A percentile compares a stretch with the other conserved stretches of the same genome.
phyloP scores from a whole-genome alignment of 345 rosid genomes.

The Eutrema heterophyllum region DNA sequence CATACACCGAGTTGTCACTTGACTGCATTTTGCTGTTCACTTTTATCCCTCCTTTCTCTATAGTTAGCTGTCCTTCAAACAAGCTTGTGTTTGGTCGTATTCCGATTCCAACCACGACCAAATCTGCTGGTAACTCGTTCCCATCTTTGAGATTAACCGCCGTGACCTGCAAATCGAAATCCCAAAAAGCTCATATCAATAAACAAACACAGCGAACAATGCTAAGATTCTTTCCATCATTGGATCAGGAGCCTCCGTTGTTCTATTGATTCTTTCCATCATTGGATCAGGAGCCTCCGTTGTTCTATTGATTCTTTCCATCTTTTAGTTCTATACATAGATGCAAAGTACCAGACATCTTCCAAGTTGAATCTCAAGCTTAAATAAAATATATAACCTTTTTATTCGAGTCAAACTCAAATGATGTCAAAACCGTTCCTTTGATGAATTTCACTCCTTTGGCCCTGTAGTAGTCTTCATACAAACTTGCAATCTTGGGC shows the following conservation, averaged over 20 bases:
- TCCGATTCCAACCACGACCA: slow-evolving; percentile 93
- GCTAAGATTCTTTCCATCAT: neutral
- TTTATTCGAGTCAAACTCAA: slow-evolving; percentile 58
- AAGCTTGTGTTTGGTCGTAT: slow-evolving; percentile 93
- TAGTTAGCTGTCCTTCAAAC: slow-evolving; percentile 79
- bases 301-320: neutral
- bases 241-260: slow-evolving; percentile 3
- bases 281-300: neutral
- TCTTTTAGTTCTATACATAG: neutral
- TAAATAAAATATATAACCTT: slow-evolving; percentile 38
- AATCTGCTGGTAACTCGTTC: slow-evolving; percentile 56
- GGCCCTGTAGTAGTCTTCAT: slow-evolving; percentile 67
- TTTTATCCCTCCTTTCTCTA: slow-evolving; percentile 95
- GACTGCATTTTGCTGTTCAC: slow-evolving; percentile 80
- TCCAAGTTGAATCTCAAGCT: neutral
- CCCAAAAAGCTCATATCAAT: slow-evolving; percentile 1
- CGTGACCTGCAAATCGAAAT: slow-evolving; percentile 49
- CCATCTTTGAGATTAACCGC: slow-evolving; percentile 86
- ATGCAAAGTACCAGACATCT: neutral
- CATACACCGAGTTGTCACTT: slow-evolving; percentile 79
- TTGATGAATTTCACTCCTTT: slow-evolving; percentile 82
- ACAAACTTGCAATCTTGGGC: slow-evolving; percentile 71
- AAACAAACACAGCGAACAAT: neutral
- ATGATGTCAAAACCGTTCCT: slow-evolving; percentile 78
- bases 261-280: neutral